Evolutionary conservation across 371 early-diverging fungal genomes (phyloP).

Genomic region (Nematocida sp.): DNA sequence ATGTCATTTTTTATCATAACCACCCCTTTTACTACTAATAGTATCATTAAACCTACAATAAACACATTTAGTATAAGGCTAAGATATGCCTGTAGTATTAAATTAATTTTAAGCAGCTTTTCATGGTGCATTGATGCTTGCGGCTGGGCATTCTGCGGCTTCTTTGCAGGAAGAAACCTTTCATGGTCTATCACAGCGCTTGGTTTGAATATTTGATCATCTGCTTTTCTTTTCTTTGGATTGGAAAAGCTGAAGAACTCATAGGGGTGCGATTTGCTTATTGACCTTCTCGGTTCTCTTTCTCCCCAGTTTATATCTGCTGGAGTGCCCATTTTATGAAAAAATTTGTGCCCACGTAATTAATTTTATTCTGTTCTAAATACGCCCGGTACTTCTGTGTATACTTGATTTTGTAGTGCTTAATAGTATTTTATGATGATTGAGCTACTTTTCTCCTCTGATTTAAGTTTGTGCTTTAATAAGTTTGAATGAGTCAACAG

Average conservation of each 20-base stretch:
- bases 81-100: conserved; percentile 54
- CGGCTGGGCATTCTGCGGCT: conserved; percentile 7
- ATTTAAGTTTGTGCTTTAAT: conserved; percentile 47
- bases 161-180: background rate
- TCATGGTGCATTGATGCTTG: background rate
- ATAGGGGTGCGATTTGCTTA: conserved; percentile 46
- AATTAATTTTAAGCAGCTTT: conserved; percentile 30
- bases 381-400: background rate
- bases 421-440: background rate
- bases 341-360: conserved; percentile 12
- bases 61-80: conserved; percentile 62
- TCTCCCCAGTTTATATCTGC: conserved; percentile 56
- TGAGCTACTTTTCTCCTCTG: conserved; percentile 11
- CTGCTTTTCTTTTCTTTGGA: conserved; percentile 22
- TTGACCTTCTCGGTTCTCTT: conserved; percentile 11
- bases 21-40: conserved; percentile 52
- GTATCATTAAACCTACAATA: conserved; percentile 44
- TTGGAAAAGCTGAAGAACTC: background rate
- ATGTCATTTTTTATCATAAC: conserved; percentile 66
- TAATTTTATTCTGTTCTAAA: background rate
- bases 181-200: background rate
- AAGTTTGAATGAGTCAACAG: conserved; percentile 53
- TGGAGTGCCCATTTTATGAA: conserved; percentile 1
- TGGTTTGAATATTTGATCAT: background rate
- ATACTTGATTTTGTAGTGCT: background rate